Base-by-base conservation (phyloP, 257 asterid genomes). In the Verbascum thapsus region DNA sequence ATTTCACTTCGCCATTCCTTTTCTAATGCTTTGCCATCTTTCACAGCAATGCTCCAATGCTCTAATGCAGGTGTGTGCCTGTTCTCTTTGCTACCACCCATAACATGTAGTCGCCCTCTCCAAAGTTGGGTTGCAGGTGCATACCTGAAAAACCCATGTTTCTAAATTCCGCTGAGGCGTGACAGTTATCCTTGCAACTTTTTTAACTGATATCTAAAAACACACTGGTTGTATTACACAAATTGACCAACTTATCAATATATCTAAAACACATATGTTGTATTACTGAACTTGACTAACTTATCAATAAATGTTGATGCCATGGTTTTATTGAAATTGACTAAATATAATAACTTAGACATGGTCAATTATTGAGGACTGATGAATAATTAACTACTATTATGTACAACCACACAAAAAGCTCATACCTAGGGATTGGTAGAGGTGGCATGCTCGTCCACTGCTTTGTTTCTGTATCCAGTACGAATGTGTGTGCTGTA, bases 71-170 rank as follows among this genome's bases (percentile, higher is more conserved):
- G 91, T 0, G 95, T 81, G 54, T 84, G 80, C 20, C 96, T 78
- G 70, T 90, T 79, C 79, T 85, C 98, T 80, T 83, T 90, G 83
- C 98, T 90, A 63, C 98, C 98, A 52, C 98, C 96, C 96, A 90
- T 85, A 72, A 90, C 95, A 74, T 90, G 98, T 66, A 90, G 95
- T 45, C 96, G 79, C 61, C 96, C 98, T 75, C 88, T 82, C 96
- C 95, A 90, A 71, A 90, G 90, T 78, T 81, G 88, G 18, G 98
- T 90, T 61, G 98, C 98, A 58, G 98, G 98, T 11, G 98, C 96
- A 78, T 90, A 90, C 74, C 98, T 90, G 79, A 67, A 62, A 66
- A 59, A 41, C 58, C 64, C 74, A 63, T 64, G 66, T 58, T 59
- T 63, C 63, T 53, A 42, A 62, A 38, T 47, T 20, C 52, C 12